A percentile compares a stretch with the other conserved stretches of the same genome.
Conservation (phyloP, 495 filamentous ascomycete species). For the Neurospora tetrasperma region DNA sequence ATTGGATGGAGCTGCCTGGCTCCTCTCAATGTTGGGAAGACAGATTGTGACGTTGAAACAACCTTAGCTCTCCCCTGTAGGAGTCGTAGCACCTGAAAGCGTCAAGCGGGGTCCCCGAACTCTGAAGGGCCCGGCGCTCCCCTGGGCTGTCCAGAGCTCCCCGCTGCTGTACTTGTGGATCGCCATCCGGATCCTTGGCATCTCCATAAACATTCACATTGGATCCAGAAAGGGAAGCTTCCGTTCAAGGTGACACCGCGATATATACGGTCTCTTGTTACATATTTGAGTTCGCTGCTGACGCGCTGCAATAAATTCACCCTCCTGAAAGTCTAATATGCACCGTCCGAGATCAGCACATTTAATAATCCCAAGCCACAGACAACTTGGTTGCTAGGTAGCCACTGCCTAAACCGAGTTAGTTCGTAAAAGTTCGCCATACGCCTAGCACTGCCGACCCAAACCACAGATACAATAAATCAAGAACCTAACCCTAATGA, state of each 20-base stretch:
- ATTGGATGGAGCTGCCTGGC: not conserved
- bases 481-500: not conserved
- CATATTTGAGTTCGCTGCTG: not conserved
- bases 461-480: not conserved
- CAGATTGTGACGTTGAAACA: not conserved
- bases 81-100: not conserved
- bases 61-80: not conserved
- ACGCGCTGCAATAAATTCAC: not conserved
- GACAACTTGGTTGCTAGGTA: not conserved
- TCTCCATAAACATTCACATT: not conserved
- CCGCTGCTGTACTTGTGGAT: not conserved
- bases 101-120: not conserved
- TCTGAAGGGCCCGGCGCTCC: no score
- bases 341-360: not conserved
- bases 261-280: not conserved
- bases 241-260: not conserved
- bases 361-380: not conserved
- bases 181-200: not conserved
- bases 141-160: not conserved
- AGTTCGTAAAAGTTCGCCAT: not conserved
- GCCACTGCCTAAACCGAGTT: not conserved
- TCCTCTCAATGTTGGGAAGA: not conserved
- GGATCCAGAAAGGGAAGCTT: not conserved
- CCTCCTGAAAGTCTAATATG: not conserved
- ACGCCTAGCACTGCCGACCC: not conserved